Percentiles rank a stretch among this genome's conserved stretches.
phyloP scores from a whole-genome alignment of 2,329 filamentous ascomycete species.

The Podosphaera fusca region DNA sequence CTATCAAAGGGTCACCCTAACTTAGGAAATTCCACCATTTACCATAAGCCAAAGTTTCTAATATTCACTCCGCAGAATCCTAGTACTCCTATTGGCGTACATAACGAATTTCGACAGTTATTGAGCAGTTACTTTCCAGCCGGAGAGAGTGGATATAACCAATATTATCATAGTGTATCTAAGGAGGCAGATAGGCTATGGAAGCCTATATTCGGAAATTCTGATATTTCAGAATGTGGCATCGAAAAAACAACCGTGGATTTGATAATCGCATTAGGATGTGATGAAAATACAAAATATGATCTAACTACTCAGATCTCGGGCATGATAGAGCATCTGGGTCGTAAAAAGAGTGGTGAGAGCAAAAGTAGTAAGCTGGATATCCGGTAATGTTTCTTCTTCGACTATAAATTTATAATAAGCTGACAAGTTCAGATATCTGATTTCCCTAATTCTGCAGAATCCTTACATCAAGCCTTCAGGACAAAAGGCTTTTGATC shows the following conservation, averaged over 20 bases:
- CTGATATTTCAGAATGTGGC: constrained; percentile 5
- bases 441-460: constrained; percentile 38
- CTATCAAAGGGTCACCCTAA: neutral
- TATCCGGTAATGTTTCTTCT: constrained; percentile 24
- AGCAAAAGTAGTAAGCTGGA: constrained; percentile 33
- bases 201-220: constrained; percentile 15
- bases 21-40: neutral
- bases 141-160: constrained; percentile 23
- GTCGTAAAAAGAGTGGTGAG: constrained; percentile 24
- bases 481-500: constrained; percentile 22
- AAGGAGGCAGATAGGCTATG: constrained; percentile 22
- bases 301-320: constrained; percentile 26
- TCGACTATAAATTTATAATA: neutral
- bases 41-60: constrained; percentile 5
- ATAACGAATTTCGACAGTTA: constrained; percentile 32
- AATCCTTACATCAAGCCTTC: constrained; percentile 25
- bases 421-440: constrained; percentile 22
- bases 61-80: constrained; percentile 7
- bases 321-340: constrained; percentile 30
- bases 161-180: constrained; percentile 24
- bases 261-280: constrained; percentile 35
- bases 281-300: constrained; percentile 28
- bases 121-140: constrained; percentile 28
- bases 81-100: constrained; percentile 24
- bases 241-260: constrained; percentile 23